A percentile compares a stretch with the other conserved stretches of the same genome.
phyloP scores from a whole-genome alignment of 345 rosid genomes.

The Triadica sebifera region DNA sequence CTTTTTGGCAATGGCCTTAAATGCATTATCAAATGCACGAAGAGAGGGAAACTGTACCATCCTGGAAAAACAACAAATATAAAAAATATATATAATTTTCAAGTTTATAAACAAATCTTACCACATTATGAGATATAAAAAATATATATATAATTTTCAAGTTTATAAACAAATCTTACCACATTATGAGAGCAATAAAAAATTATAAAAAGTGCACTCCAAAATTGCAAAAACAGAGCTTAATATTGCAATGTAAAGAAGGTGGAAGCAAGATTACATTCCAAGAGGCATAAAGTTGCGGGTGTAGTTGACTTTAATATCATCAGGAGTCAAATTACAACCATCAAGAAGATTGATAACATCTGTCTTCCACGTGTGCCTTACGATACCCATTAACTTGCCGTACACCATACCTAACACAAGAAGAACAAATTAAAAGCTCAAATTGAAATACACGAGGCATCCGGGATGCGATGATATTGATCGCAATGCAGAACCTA shows the following conservation, averaged over 20 bases:
- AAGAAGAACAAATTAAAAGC: background rate
- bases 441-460: background rate
- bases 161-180: too few relatives aligned
- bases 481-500: too few relatives aligned
- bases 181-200: background rate
- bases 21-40: constrained; percentile 39
- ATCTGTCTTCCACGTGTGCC: constrained; percentile 58
- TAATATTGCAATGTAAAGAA: background rate
- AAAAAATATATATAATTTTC: background rate
- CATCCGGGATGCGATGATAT: background rate
- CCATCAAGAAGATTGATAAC: constrained; percentile 59
- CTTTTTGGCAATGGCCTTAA: constrained; percentile 36
- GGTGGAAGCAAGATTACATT: constrained; percentile 35
- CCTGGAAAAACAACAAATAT: constrained; percentile 36
- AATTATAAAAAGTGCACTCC: background rate
- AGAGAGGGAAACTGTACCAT: constrained; percentile 53
- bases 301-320: constrained; percentile 56
- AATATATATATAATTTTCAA: background rate
- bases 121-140: background rate
- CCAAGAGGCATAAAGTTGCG: constrained; percentile 37
- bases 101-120: too few relatives aligned
- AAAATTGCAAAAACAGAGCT: background rate
- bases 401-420: constrained; percentile 45
- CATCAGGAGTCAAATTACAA: constrained; percentile 47
- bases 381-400: constrained; percentile 46